Conservation (phyloP, 345 rosid species). For the Salix dunnii region DNA sequence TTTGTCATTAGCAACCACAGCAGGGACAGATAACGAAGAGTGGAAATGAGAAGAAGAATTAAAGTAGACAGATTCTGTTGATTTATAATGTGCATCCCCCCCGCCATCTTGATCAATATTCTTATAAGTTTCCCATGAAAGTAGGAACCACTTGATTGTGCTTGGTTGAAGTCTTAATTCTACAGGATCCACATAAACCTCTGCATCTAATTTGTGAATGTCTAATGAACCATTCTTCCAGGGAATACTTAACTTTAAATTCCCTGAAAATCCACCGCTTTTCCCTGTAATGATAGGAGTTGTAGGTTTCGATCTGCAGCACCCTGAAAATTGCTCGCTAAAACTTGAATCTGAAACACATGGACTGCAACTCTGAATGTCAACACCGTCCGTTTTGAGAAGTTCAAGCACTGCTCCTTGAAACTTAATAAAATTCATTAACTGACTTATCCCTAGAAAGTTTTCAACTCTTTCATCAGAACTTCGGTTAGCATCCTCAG, state of each 20-base stretch:
- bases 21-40: conserved; percentile 27
- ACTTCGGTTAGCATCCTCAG: conserved; percentile 44
- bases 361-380: conserved; percentile 22
- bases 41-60: conserved; percentile 43
- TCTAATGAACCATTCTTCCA: conserved; percentile 94
- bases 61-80: conserved; percentile 38
- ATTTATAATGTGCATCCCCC: conserved; percentile 19
- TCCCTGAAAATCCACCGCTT: conserved; percentile 80
- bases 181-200: conserved; percentile 68
- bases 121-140: conserved; percentile 49
- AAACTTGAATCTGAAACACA: conserved; percentile 20
- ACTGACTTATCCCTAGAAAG: conserved; percentile 65
- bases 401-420: conserved; percentile 77
- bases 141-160: conserved; percentile 63
- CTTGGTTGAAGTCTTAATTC: conserved; percentile 68
- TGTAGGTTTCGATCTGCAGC: conserved; percentile 29
- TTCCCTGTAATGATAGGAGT: conserved; percentile 57
- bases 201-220: conserved; percentile 78
- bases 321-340: conserved; percentile 20
- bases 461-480: conserved; percentile 36
- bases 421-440: conserved; percentile 73
- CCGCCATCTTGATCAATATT: conserved; percentile 29
- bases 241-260: conserved; percentile 78
- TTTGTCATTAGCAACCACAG: conserved; percentile 26
- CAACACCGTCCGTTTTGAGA: conserved; percentile 50